These are phyloP conservation scores for Proliferodiscus dingleyae DNA, from an alignment of 2,329 filamentous ascomycete genomes.

Conservation along the genomic window DNA sequence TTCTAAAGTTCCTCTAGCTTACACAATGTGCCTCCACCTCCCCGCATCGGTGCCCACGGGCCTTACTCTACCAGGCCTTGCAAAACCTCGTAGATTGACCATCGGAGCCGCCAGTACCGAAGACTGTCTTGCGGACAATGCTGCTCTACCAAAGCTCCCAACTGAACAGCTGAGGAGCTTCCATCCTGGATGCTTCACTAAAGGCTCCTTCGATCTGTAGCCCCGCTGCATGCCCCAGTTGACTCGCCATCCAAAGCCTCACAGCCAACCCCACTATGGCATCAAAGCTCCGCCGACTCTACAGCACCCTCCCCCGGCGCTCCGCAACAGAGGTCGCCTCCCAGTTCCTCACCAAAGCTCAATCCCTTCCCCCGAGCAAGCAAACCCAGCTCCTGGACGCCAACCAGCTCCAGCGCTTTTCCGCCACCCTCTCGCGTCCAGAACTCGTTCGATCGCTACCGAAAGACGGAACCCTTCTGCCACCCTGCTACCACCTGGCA, in stretches of 20 bases:
- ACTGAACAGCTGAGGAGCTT: too few species aligned
- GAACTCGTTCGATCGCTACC: conserved; percentile 8
- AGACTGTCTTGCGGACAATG: too few species aligned
- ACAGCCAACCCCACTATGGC: conserved; percentile 15
- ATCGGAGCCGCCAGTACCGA: too few species aligned
- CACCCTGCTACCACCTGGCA: conserved; percentile 51
- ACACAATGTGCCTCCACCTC: too few species aligned
- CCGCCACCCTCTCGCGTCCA: conserved; percentile 50
- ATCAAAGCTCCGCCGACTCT: conserved; percentile 15
- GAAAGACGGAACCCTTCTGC: conserved; percentile 17
- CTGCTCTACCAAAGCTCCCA: too few species aligned
- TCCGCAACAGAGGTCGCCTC: conserved; percentile 33
- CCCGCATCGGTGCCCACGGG: too few species aligned
- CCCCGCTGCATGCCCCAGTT: too few species aligned
- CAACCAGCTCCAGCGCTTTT: conserved; percentile 59
- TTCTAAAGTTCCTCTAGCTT: too few species aligned
- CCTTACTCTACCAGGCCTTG: too few species aligned
- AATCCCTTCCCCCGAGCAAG: conserved; percentile 37
- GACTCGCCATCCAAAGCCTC: not conserved
- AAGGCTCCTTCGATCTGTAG: not conserved
- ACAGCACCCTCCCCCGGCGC: conserved; percentile 8
- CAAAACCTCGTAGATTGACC: too few species aligned
- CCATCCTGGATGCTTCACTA: too few species aligned
- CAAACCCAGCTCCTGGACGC: conserved; percentile 51
- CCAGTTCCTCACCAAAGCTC: conserved; percentile 38